phyloP scores from a whole-genome alignment of 768 basidiomycete genomes.

The Pleurotus djamor region DNA sequence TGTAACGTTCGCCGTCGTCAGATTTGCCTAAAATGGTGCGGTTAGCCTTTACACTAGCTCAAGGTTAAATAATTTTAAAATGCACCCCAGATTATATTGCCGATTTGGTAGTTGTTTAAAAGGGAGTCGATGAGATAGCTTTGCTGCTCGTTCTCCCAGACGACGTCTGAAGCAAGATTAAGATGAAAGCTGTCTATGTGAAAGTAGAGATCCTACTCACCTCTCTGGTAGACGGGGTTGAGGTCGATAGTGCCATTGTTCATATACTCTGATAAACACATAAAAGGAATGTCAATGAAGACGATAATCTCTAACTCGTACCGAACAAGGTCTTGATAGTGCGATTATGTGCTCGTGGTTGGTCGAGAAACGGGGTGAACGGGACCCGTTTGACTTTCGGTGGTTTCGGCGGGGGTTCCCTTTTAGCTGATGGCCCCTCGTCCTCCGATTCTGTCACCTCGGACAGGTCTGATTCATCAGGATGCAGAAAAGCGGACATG shows the following conservation, averaged over 20 bases:
- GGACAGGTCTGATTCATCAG: too few species aligned
- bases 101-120: constrained; percentile 72
- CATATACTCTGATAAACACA: constrained; percentile 52
- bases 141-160: constrained; percentile 79
- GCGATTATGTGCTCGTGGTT: too few species aligned
- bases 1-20: constrained; percentile 29
- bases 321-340: too few species aligned
- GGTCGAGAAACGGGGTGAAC: too few species aligned
- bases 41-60: too few species aligned
- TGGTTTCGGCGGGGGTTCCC: too few species aligned
- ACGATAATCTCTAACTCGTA: too few species aligned
- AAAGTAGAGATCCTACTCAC: constrained; percentile 25
- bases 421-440: too few species aligned
- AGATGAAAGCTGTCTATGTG: not conserved
- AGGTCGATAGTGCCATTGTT: constrained; percentile 60
- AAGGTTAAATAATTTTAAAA: not conserved
- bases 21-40: constrained; percentile 60
- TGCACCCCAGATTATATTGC: not conserved
- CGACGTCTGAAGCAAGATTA: constrained; percentile 48
- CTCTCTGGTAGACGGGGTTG: constrained; percentile 79
- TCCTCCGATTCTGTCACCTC: too few species aligned
- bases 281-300: too few species aligned
- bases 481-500: too few species aligned
- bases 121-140: constrained; percentile 75
- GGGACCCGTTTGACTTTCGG: too few species aligned